These are phyloP conservation scores for Ceratopteris richardii DNA, from an alignment of 75 land plant species.

Conservation along the genomic window DNA sequence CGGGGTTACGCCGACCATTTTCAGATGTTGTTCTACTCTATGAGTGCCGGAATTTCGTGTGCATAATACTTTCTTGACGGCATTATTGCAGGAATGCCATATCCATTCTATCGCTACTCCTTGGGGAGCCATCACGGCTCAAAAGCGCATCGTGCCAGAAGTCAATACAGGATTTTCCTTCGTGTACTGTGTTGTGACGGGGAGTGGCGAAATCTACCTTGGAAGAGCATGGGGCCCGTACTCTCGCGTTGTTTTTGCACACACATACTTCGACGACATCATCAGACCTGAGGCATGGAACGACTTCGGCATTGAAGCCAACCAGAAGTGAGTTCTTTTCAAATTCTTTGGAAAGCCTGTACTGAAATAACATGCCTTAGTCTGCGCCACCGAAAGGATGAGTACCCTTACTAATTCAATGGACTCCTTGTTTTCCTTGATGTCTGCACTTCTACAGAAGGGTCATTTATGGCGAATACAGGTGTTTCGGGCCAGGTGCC, in stretches of 20 bases:
- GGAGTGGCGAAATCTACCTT: constrained; percentile 73
- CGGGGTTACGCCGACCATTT: too few species aligned
- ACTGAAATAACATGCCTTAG: neutral
- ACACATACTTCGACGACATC: constrained; percentile 71
- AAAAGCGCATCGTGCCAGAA: constrained; percentile 39
- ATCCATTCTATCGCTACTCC: constrained; percentile 32
- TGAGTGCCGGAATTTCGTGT: too few species aligned
- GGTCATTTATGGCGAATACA: constrained; percentile 30
- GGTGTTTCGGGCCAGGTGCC: constrained; percentile 37
- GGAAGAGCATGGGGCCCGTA: constrained; percentile 97
- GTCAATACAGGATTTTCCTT: constrained; percentile 81
- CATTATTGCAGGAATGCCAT: constrained; percentile 57
- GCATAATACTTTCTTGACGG: too few species aligned
- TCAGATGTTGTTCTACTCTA: too few species aligned
- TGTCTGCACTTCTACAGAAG: constrained; percentile 14
- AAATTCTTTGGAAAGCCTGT: neutral
- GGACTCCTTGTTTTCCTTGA: neutral
- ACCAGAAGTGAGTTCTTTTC: constrained; percentile 39
- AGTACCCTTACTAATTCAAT: neutral
- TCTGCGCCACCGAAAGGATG: neutral
- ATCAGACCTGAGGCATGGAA: constrained; percentile 81
- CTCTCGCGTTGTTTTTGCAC: constrained; percentile 70
- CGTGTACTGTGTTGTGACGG: constrained; percentile 70
- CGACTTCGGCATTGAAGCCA: constrained; percentile 55
- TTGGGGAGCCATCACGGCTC: constrained; percentile 74